Evolutionary conservation across 345 rosid species (phyloP).

Genomic region (Eucalyptus sp.): DNA sequence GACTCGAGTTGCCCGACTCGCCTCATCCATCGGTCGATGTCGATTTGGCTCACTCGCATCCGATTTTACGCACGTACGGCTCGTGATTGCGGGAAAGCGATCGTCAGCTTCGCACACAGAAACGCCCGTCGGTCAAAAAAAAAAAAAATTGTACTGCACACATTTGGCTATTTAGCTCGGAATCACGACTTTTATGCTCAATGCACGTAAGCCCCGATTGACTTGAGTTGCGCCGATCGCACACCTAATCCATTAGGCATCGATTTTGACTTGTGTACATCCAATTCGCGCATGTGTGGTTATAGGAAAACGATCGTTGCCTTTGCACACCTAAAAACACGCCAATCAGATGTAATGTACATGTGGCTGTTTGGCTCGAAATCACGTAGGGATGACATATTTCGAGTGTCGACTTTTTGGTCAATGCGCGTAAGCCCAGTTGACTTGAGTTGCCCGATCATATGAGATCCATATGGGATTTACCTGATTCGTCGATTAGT

Average conservation of each 20-base stretch:
- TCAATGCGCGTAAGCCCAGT: too few relatives aligned
- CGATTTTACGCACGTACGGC: not conserved
- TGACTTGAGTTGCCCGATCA: not conserved
- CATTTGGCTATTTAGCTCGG: too few relatives aligned
- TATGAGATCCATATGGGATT: not conserved
- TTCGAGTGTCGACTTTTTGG: not conserved
- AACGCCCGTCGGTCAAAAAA: too few relatives aligned
- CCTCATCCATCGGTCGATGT: not conserved
- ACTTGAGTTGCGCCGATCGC: not conserved
- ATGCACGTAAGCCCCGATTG: not conserved
- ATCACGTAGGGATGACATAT: not conserved
- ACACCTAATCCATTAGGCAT: not conserved
- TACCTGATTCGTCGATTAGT: not conserved
- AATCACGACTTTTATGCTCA: too few relatives aligned
- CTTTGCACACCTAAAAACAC: not conserved
- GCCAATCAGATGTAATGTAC: rapidly evolving
- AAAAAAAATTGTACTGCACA: too few relatives aligned
- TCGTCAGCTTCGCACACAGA: not conserved
- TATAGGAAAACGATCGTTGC: too few relatives aligned
- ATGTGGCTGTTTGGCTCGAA: not conserved
- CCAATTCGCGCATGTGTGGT: not conserved
- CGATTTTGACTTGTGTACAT: not conserved
- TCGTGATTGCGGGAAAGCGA: not conserved
- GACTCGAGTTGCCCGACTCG: not conserved
- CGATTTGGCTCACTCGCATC: not conserved